These are phyloP conservation scores for Alternaria alternata DNA, from an alignment of 2,329 filamentous ascomycete genomes.

Conservation along the genomic window DNA sequence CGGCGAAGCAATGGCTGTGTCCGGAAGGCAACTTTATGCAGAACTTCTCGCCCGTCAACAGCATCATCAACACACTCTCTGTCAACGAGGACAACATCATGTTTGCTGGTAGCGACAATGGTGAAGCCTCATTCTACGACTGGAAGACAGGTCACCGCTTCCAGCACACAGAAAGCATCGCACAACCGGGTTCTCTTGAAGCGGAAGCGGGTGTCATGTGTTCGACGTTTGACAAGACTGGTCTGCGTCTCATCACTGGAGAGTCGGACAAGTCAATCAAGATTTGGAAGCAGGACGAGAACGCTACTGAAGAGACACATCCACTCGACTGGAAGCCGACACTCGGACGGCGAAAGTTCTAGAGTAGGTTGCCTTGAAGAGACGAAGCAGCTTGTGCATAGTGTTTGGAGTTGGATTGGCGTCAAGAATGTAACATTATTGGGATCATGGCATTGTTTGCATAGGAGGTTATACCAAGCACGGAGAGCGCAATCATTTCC, in stretches of 20 bases:
- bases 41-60: conserved; percentile 96
- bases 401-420: conserved; percentile 14
- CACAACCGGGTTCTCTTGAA: conserved; percentile 91
- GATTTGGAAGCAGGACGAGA: conserved; percentile 94
- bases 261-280: conserved; percentile 95
- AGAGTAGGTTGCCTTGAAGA: background rate
- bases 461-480: conserved; percentile 8
- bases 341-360: conserved; percentile 75
- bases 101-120: conserved; percentile 95
- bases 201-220: conserved; percentile 96
- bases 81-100: conserved; percentile 96
- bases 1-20: conserved; percentile 99
- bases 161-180: conserved; percentile 87
- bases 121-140: conserved; percentile 97
- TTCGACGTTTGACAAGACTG: conserved; percentile 89
- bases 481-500: background rate
- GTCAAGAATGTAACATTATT: conserved; percentile 14
- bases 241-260: conserved; percentile 87
- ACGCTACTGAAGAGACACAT: conserved; percentile 88
- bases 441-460: background rate
- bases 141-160: conserved; percentile 97
- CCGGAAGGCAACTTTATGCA: conserved; percentile 99
- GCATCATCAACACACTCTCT: conserved; percentile 92
- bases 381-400: background rate
- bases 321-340: conserved; percentile 92